Evolutionary conservation across 164 flowering plant genomes (phyloP).

Genomic region (Magnolia sinica): DNA sequence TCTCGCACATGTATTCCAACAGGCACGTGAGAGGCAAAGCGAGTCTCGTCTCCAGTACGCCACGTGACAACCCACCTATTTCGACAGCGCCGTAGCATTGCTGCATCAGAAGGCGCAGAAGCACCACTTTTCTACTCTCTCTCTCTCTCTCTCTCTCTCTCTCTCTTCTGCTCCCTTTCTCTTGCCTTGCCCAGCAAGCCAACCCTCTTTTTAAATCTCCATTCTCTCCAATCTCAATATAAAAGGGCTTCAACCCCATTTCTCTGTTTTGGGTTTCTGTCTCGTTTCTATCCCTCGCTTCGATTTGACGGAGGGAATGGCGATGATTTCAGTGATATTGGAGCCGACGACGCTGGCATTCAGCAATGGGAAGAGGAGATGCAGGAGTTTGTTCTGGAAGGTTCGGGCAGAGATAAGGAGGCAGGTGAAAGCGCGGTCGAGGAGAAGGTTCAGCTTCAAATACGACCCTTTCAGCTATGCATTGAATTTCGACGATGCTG

Average conservation of each 20-base stretch:
- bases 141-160: neutral
- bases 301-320: neutral
- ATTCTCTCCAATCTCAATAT: neutral
- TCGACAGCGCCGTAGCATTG: neutral
- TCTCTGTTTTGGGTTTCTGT: neutral
- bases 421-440: constrained; percentile 33
- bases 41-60: neutral
- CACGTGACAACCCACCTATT: neutral
- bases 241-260: no score
- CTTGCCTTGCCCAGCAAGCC: neutral
- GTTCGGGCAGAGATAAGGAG: constrained; percentile 57
- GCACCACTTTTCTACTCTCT: neutral
- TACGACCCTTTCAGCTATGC: constrained; percentile 88
- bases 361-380: constrained; percentile 14
- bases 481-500: constrained; percentile 75
- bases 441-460: constrained; percentile 43
- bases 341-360: constrained; percentile 5
- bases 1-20: no score
- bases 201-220: neutral
- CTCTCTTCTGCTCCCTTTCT: neutral
- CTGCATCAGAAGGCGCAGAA: neutral
- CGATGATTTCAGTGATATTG: neutral
- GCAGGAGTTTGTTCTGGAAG: constrained; percentile 57
- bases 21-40: no score
- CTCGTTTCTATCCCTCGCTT: neutral